Percentiles rank a stretch among this genome's conserved stretches.
phyloP scores from a whole-genome alignment of 2,329 filamentous ascomycete species.

The Neoarthrinium moseri region DNA sequence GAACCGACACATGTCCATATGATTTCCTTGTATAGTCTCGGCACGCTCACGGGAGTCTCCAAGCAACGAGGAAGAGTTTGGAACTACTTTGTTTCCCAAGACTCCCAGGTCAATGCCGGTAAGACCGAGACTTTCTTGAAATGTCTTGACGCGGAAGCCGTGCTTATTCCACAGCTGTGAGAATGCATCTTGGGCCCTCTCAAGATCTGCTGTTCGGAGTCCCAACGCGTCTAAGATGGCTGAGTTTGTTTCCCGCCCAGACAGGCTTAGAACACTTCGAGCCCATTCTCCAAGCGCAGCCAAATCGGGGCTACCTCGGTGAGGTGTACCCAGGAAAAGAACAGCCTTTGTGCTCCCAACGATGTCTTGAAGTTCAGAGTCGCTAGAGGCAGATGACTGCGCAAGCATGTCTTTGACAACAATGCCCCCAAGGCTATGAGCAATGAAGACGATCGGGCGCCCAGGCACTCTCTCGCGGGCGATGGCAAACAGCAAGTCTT shows the following conservation, averaged over 20 bases:
- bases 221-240: not conserved
- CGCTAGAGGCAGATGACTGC: not conserved
- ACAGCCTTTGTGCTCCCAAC: constrained; percentile 9
- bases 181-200: constrained; percentile 16
- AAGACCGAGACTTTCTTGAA: constrained; percentile 16
- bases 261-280: constrained; percentile 9
- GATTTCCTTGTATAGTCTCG: constrained; percentile 16
- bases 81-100: constrained; percentile 17
- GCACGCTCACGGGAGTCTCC: constrained; percentile 15
- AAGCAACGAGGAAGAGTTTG: constrained; percentile 15
- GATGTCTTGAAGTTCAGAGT: constrained; percentile 4
- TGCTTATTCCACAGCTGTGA: constrained; percentile 15
- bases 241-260: constrained; percentile 6
- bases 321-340: constrained; percentile 17
- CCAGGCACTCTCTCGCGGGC: not conserved
- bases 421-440: not conserved
- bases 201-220: constrained; percentile 11
- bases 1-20: constrained; percentile 18
- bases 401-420: constrained; percentile 1
- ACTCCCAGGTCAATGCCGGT: constrained; percentile 11
- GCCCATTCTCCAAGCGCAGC: constrained; percentile 6
- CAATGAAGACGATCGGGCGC: not conserved
- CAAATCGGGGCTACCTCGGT: constrained; percentile 13
- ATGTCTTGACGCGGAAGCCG: constrained; percentile 18
- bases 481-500: not conserved